phyloP scores from a whole-genome alignment of 2,329 filamentous ascomycete species.

The Exophiala sp. region DNA sequence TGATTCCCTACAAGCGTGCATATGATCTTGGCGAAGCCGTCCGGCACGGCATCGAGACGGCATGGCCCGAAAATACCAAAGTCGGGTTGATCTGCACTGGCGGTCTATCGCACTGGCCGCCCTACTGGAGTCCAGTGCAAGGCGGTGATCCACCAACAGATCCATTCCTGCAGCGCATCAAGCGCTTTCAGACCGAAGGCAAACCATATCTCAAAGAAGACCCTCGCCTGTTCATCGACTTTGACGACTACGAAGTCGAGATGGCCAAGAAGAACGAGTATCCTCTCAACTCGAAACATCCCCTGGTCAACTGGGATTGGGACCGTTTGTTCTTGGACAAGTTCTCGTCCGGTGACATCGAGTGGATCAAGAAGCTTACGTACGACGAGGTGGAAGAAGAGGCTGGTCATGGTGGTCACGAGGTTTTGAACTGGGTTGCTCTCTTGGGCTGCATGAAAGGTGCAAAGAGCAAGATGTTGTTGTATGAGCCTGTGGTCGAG shows the following conservation, averaged over 20 bases:
- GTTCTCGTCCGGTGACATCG: slow-evolving; percentile 26
- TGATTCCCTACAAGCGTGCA: slow-evolving; percentile 32
- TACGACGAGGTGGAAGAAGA: slow-evolving; percentile 28
- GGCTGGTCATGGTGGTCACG: slow-evolving; percentile 27
- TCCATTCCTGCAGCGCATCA: slow-evolving; percentile 32
- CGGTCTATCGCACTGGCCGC: slow-evolving; percentile 33
- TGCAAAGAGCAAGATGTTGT: slow-evolving; percentile 9
- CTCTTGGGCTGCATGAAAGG: slow-evolving; percentile 18
- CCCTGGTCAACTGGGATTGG: slow-evolving; percentile 32
- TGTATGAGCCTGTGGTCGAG: slow-evolving; percentile 18
- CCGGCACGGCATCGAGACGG: slow-evolving; percentile 25
- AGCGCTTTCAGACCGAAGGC: slow-evolving; percentile 31
- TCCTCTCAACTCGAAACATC: slow-evolving; percentile 32
- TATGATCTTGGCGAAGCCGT: slow-evolving; percentile 33
- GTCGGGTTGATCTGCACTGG: slow-evolving; percentile 26
- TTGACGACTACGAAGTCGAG: slow-evolving; percentile 34
- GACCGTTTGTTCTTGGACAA: slow-evolving; percentile 30
- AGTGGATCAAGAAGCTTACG: slow-evolving; percentile 24
- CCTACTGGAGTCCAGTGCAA: slow-evolving; percentile 32
- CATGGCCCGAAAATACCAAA: slow-evolving; percentile 13
- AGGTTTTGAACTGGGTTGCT: slow-evolving; percentile 27
- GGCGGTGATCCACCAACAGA: slow-evolving; percentile 29
- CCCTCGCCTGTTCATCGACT: slow-evolving; percentile 31
- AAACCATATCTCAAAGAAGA: slow-evolving; percentile 27
- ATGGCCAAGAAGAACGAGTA: slow-evolving; percentile 34